Conservation (phyloP, 768 basidiomycete genomes). For the Dioszegia crocea region DNA sequence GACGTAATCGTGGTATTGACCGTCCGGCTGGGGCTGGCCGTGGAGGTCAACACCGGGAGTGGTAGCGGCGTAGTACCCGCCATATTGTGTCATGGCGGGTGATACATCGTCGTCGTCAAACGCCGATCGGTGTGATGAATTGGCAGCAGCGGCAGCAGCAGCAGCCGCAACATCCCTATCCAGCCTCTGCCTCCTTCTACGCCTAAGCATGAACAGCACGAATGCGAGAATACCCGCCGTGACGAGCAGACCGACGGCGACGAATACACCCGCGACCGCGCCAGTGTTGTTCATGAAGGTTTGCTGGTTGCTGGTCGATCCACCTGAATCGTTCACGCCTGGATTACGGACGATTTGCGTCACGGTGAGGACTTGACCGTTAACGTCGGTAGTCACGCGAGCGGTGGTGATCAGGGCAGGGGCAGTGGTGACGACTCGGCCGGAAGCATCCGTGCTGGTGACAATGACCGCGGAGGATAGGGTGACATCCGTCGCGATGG, state of each 20-base stretch:
- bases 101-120: slow-evolving; percentile 46
- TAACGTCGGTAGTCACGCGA: slow-evolving; percentile 32
- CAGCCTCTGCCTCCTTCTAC: slow-evolving; percentile 45
- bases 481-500: slow-evolving; percentile 13
- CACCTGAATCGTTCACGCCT: slow-evolving; percentile 23
- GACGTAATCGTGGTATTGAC: slow-evolving; percentile 43
- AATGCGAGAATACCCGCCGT: slow-evolving; percentile 55
- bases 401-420: slow-evolving; percentile 41
- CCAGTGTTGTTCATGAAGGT: slow-evolving; percentile 71
- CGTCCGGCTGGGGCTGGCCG: slow-evolving; percentile 30
- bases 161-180: slow-evolving; percentile 49
- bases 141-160: slow-evolving; percentile 45
- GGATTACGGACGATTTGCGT: slow-evolving; percentile 49
- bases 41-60: slow-evolving; percentile 30
- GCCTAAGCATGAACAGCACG: slow-evolving; percentile 51
- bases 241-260: slow-evolving; percentile 66
- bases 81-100: slow-evolving; percentile 44
- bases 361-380: slow-evolving; percentile 45
- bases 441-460: slow-evolving; percentile 40
- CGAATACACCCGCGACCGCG: slow-evolving; percentile 70
- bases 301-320: background rate
- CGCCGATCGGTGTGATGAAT: slow-evolving; percentile 28
- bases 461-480: slow-evolving; percentile 27
- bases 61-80: slow-evolving; percentile 43
- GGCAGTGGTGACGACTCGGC: slow-evolving; percentile 36